Conservation (phyloP, 495 filamentous ascomycete species). For the Annulohypoxylon bovei region DNA sequence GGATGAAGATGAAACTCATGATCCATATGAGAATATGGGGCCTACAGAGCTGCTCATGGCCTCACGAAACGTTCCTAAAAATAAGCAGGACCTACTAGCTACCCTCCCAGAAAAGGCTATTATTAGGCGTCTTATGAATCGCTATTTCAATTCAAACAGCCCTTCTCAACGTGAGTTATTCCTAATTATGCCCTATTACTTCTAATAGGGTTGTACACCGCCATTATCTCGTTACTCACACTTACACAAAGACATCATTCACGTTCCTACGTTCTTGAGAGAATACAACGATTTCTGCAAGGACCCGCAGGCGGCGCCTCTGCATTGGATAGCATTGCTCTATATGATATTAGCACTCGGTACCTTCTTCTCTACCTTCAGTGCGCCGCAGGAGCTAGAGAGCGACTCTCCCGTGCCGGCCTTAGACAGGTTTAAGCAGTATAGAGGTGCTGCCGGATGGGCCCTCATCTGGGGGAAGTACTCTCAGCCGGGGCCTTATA, state of each 20-base stretch:
- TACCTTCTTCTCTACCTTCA: slow-evolving; percentile 51
- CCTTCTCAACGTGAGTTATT: slow-evolving; percentile 52
- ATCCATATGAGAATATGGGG: slow-evolving; percentile 41
- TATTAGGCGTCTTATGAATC: slow-evolving; percentile 56
- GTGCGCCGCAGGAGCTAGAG: slow-evolving; percentile 53
- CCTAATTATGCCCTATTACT: not conserved
- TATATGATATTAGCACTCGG: slow-evolving; percentile 56
- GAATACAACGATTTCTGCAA: slow-evolving; percentile 62
- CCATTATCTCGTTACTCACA: slow-evolving; percentile 15
- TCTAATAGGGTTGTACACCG: not conserved
- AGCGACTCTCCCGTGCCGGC: slow-evolving; percentile 42
- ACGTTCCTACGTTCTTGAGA: slow-evolving; percentile 56
- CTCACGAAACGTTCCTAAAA: slow-evolving; percentile 39
- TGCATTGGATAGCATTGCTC: slow-evolving; percentile 59
- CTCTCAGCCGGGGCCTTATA: slow-evolving; percentile 54
- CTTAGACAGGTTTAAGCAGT: slow-evolving; percentile 51
- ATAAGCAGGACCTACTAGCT: slow-evolving; percentile 52
- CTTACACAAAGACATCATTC: slow-evolving; percentile 49
- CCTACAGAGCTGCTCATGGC: slow-evolving; percentile 48
- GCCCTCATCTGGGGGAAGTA: slow-evolving; percentile 59
- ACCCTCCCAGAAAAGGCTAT: slow-evolving; percentile 52
- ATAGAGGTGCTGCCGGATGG: slow-evolving; percentile 51
- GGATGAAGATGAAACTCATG: slow-evolving; percentile 43
- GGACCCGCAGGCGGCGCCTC: slow-evolving; percentile 47
- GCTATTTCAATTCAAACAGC: slow-evolving; percentile 61